These are phyloP conservation scores for Ceratorhiza oryzae-sativae DNA, from an alignment of 1,284 basidiomycete species.

Conservation along the genomic window DNA sequence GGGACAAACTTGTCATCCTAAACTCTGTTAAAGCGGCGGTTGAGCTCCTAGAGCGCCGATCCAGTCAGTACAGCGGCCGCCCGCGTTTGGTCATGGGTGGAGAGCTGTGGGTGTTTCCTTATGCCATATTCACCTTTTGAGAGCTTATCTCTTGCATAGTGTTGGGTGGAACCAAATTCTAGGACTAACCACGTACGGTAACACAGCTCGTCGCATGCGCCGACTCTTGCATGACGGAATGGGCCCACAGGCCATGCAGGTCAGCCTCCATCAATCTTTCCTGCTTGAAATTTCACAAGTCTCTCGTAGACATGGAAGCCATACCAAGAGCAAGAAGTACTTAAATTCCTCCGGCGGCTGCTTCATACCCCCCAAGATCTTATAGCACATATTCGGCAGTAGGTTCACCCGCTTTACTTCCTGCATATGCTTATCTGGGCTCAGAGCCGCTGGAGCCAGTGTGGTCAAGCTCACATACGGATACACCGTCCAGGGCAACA, in stretches of 20 bases:
- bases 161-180: too few relatives aligned
- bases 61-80: slow-evolving; percentile 9
- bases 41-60: slow-evolving; percentile 36
- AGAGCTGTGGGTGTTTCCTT: background rate
- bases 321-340: slow-evolving; percentile 18
- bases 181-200: too few relatives aligned
- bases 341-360: background rate
- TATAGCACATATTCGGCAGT: slow-evolving; percentile 2
- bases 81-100: slow-evolving; percentile 5
- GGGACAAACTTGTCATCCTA: slow-evolving; percentile 23
- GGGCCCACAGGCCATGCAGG: background rate
- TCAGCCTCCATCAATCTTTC: background rate
- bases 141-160: background rate
- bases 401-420: too few relatives aligned
- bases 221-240: background rate
- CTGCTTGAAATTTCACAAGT: background rate
- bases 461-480: slow-evolving; percentile 33
- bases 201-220: too few relatives aligned
- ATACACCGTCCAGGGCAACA: slow-evolving; percentile 9
- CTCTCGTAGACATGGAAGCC: slow-evolving; percentile 3
- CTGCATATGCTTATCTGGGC: too few relatives aligned
- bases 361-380: slow-evolving; percentile 4
- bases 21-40: slow-evolving; percentile 39
- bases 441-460: slow-evolving; percentile 12
- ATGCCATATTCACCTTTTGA: too few relatives aligned